Conservation (phyloP, 1,284 basidiomycete genomes). For the Cutaneotrichosporon sp. region DNA sequence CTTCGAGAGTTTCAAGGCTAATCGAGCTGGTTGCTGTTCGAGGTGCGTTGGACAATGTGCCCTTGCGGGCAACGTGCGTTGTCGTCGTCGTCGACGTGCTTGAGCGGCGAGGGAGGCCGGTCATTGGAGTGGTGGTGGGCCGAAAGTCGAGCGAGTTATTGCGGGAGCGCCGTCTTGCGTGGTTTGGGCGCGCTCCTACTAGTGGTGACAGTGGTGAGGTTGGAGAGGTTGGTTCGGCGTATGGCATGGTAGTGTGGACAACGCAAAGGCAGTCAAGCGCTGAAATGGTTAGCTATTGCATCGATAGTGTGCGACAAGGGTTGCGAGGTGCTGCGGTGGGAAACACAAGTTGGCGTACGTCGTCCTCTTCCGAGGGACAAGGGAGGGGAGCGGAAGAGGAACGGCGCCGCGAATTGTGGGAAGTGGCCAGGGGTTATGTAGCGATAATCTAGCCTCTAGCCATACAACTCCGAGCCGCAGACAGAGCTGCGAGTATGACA, state of each 20-base stretch:
- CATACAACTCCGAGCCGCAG: neutral
- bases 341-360: neutral
- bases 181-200: neutral
- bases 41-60: constrained; percentile 3
- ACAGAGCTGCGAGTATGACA: neutral
- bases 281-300: neutral
- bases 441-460: neutral
- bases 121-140: constrained; percentile 36
- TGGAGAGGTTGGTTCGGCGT: constrained; percentile 48
- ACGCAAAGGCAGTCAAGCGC: neutral
- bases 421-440: neutral
- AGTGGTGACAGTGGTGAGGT: constrained; percentile 16
- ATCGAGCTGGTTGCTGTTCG: neutral
- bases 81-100: constrained; percentile 21
- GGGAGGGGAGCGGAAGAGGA: neutral
- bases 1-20: constrained; percentile 6
- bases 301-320: neutral
- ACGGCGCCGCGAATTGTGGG: neutral
- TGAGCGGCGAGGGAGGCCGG: constrained; percentile 46
- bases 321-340: neutral
- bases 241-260: constrained; percentile 40
- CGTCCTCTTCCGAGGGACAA: neutral
- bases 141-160: constrained; percentile 6
- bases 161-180: constrained; percentile 4
- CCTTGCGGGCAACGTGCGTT: neutral